Base-by-base conservation (phyloP, 768 basidiomycete genomes). In the Antrodiella citrinella region DNA sequence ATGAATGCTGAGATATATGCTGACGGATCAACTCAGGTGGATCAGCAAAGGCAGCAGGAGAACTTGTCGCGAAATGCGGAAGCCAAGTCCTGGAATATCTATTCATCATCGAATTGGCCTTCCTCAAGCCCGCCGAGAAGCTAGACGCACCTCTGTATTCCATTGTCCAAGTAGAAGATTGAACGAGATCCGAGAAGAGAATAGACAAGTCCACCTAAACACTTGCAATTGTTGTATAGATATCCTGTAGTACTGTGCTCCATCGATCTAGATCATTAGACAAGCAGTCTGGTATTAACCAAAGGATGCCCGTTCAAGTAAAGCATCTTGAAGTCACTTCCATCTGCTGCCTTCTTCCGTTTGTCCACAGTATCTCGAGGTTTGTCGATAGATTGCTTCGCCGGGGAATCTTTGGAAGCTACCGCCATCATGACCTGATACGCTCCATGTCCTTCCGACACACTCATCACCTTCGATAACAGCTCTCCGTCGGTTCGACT, bases 31-130 rank as follows among this genome's bases (percentile, higher is more conserved):
- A 4, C 26, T 11, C 48, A 91, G 92, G 93, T 54, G 96, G 96
- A 7, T 96, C 93, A 25, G 96, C 96, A 5, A 81, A 78, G 53
- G 93, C 94, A 3, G 93, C 95, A 3, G 93, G 92, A 45, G 79
- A 94, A 58, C 85, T 99, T 26, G 82, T 97, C 49, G 69, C 77
- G 23, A 80, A 86, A 70, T 77, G 80, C 54, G 91, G 92, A 18
- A 94, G 87, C 45, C 84, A 84, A 57, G 86, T 86, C 23, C 65
- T 95, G 30, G 90, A 96, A 67, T 96, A 98, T 69, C 71, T 99
- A 56, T 99, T 99, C 72, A 83, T 98, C 66, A 84, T 96, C 54
- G 90, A 93, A 56, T 64, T 91, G 53, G 65, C 76, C 50, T 84
- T 86, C 70, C 72, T 92, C 59, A 82, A 87, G 58, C 91, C 86